Evolutionary conservation across 306 rosid species (phyloP).

Genomic region (Fragaria ananassa): DNA sequence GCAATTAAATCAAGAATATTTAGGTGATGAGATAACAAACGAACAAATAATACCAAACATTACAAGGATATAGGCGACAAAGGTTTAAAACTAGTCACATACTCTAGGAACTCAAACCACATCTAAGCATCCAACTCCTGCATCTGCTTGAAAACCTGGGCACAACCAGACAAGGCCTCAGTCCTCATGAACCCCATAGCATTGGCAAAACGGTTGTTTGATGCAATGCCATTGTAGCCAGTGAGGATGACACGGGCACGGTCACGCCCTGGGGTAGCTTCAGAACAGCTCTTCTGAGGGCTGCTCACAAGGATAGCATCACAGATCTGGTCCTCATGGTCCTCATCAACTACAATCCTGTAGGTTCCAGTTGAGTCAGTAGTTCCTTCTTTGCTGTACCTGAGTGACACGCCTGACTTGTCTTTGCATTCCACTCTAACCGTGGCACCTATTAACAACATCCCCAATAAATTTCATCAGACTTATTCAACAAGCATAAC

Average conservation of each 20-base stretch:
- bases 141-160: constrained; percentile 58
- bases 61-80: constrained; percentile 22
- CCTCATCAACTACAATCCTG: constrained; percentile 47
- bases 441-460: constrained; percentile 56
- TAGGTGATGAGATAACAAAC: constrained; percentile 37
- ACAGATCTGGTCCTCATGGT: constrained; percentile 64
- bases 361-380: constrained; percentile 64
- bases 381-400: constrained; percentile 46
- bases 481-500: neutral
- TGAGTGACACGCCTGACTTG: constrained; percentile 31
- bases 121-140: constrained; percentile 59
- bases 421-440: constrained; percentile 69
- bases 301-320: constrained; percentile 68
- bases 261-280: constrained; percentile 62
- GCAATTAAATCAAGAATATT: constrained; percentile 31
- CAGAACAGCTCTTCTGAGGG: constrained; percentile 39
- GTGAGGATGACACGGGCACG: constrained; percentile 81
- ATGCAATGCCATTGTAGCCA: constrained; percentile 63
- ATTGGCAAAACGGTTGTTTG: constrained; percentile 57
- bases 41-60: constrained; percentile 28
- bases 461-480: neutral
- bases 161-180: constrained; percentile 52
- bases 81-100: constrained; percentile 11
- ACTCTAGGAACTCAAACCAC: constrained; percentile 17
- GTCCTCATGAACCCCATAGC: constrained; percentile 56